Conservation (phyloP, 2,329 filamentous ascomycete species). For the Elsinoe necatrix region DNA sequence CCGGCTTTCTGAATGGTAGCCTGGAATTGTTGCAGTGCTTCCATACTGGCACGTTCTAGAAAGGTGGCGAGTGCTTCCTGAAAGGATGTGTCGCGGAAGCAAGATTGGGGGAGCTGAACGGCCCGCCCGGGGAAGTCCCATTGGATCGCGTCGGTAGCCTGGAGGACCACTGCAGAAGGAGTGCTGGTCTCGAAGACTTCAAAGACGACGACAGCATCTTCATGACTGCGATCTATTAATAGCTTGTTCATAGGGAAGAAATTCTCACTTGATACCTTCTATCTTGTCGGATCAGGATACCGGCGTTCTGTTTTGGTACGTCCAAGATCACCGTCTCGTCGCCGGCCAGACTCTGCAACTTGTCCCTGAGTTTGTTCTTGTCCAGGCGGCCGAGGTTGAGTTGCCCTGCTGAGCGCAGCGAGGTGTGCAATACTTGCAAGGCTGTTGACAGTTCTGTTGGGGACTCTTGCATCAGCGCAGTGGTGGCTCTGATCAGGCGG, state of each 20-base stretch:
- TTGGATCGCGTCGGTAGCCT: conserved; percentile 42
- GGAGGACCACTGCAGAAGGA: conserved; percentile 44
- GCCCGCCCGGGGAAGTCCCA: conserved; percentile 54
- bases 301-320: conserved; percentile 12
- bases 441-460: not conserved
- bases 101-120: conserved; percentile 24
- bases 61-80: conserved; percentile 43
- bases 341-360: not conserved
- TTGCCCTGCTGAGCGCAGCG: not conserved
- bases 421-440: not conserved
- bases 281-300: not conserved
- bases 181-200: conserved; percentile 57
- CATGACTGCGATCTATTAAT: conserved; percentile 15
- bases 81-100: conserved; percentile 31
- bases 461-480: not conserved
- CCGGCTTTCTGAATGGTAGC: conserved; percentile 42
- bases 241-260: not conserved
- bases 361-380: not conserved
- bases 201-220: conserved; percentile 35
- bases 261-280: not conserved
- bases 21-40: conserved; percentile 37
- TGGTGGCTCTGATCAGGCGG: not conserved
- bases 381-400: not conserved
- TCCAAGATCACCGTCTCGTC: conserved; percentile 1
- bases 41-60: conserved; percentile 48